phyloP scores from a whole-genome alignment of 805 yeast genomes.

The Saccharomycopsis sp. region DNA sequence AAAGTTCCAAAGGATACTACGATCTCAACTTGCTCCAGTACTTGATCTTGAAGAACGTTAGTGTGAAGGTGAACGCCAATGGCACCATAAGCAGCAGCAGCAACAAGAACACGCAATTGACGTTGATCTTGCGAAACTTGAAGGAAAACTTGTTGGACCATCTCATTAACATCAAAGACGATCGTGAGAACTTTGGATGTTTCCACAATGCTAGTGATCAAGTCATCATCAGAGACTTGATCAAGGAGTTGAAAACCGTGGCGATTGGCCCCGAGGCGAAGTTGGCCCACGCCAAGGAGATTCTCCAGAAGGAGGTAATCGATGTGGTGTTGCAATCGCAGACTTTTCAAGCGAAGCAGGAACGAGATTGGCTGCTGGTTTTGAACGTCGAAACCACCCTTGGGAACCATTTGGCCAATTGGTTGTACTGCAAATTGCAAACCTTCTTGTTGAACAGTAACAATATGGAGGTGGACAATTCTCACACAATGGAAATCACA shows the following conservation, averaged over 20 bases:
- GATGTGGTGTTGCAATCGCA: not conserved
- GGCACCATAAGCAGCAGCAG: conserved; percentile 1
- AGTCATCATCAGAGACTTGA: not conserved
- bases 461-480: too few species aligned
- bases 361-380: not conserved
- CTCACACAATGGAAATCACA: too few species aligned
- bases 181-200: not conserved
- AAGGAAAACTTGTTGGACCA: conserved; percentile 10
- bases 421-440: conserved; percentile 7
- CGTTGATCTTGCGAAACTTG: conserved; percentile 44
- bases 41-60: conserved; percentile 15
- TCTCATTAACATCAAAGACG: not conserved
- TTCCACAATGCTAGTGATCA: not conserved
- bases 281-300: not conserved
- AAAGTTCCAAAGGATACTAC: conserved; percentile 30
- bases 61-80: conserved; percentile 10
- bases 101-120: conserved; percentile 43
- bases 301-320: conserved; percentile 1
- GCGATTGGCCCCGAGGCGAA: too few species aligned
- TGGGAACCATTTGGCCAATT: conserved; percentile 9
- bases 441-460: not conserved
- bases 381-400: conserved; percentile 7
- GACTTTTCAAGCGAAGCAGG: too few species aligned
- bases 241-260: not conserved
- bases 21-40: conserved; percentile 25